phyloP scores from a whole-genome alignment of 208 protist genomes.

The Trypanosoma platydactyli region DNA sequence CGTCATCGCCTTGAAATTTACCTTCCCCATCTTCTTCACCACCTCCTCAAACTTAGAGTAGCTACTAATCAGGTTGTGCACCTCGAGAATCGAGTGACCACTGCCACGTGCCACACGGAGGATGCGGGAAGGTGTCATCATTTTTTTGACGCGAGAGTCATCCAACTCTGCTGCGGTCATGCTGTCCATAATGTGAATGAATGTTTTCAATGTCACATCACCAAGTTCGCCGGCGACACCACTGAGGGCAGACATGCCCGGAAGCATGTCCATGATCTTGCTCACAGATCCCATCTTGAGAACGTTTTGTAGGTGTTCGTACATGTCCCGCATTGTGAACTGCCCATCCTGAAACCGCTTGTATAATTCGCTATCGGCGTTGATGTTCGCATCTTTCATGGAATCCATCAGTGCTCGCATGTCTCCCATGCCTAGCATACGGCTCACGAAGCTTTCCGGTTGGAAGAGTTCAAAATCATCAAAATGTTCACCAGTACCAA shows the following conservation, averaged over 20 bases:
- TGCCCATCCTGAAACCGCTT: conserved; percentile 90
- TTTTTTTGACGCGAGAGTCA: conserved; percentile 88
- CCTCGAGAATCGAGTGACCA: conserved; percentile 71
- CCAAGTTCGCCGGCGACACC: conserved; percentile 60
- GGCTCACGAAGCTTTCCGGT: conserved; percentile 85
- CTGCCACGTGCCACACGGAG: conserved; percentile 85
- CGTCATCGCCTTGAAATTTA: conserved; percentile 90
- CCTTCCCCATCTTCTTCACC: conserved; percentile 90
- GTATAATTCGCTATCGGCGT: conserved; percentile 84
- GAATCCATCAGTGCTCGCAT: conserved; percentile 90
- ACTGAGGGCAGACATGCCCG: conserved; percentile 83
- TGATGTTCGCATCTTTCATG: conserved; percentile 91
- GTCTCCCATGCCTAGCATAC: conserved; percentile 97
- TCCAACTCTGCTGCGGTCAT: conserved; percentile 95
- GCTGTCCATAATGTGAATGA: conserved; percentile 96
- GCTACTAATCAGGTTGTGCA: conserved; percentile 79
- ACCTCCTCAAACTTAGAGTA: conserved; percentile 90
- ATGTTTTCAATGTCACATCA: conserved; percentile 83
- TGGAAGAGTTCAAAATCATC: conserved; percentile 96
- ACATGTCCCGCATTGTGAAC: conserved; percentile 96
- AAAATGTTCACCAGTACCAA: conserved; percentile 98
- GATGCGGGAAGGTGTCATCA: conserved; percentile 85
- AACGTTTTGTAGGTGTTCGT: conserved; percentile 96
- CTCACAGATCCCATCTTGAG: conserved; percentile 94
- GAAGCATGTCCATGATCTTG: conserved; percentile 93